These are phyloP conservation scores for Nannochloropsis salina DNA, from an alignment of 108 stramenopile genomes.

Conservation along the genomic window DNA sequence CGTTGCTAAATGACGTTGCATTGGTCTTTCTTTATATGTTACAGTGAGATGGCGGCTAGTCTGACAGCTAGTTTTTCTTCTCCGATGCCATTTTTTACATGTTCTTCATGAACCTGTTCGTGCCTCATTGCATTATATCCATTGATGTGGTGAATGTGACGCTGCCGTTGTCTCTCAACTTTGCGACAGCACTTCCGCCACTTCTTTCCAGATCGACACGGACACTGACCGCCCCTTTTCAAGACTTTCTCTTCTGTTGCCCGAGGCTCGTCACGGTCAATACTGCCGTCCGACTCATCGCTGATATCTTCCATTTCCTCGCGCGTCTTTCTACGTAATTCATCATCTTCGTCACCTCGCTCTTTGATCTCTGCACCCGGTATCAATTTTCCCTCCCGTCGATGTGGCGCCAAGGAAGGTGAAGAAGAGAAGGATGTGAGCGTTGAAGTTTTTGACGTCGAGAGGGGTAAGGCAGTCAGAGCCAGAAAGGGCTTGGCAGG, in stretches of 20 bases:
- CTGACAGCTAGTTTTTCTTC: too few species aligned
- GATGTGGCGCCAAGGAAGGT: not conserved
- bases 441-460: not conserved
- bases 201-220: not conserved
- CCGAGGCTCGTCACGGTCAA: not conserved
- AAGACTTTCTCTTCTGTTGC: not conserved
- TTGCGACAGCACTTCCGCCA: conserved; percentile 8
- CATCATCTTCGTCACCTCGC: not conserved
- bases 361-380: not conserved
- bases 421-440: not conserved
- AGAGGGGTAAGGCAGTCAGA: not conserved
- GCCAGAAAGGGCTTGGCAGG: not conserved
- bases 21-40: too few species aligned
- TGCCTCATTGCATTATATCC: too few species aligned
- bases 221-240: not conserved
- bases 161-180: not conserved
- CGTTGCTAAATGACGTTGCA: too few species aligned
- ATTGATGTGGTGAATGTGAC: not conserved
- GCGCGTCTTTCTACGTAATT: too few species aligned
- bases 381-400: not conserved
- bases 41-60: too few species aligned
- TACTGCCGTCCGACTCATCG: too few species aligned
- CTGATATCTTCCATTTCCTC: too few species aligned
- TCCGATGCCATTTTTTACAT: too few species aligned
- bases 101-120: too few species aligned